Percentiles rank a stretch among this genome's conserved stretches.
phyloP scores from a whole-genome alignment of 192 early-diverging fungal genomes.

The Mortierella antarctica region DNA sequence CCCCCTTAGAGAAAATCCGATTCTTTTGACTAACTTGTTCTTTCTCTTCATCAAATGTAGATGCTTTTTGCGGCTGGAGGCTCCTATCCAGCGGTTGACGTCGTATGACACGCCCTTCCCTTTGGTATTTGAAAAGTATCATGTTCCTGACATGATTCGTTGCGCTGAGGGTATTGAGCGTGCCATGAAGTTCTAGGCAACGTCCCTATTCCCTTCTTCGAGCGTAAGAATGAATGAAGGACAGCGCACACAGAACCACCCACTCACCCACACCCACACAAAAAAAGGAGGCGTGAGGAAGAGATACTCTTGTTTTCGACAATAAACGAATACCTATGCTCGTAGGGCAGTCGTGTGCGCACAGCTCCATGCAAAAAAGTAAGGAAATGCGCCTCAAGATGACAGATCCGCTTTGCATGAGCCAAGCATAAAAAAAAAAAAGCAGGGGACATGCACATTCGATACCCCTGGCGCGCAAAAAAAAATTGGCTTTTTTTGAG shows the following conservation, averaged over 20 bases:
- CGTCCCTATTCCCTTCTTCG: background rate
- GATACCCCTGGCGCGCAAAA: no score
- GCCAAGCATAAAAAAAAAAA: background rate
- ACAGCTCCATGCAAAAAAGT: slow-evolving; percentile 56
- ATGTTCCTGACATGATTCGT: slow-evolving; percentile 87
- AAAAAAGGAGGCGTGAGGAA: no score
- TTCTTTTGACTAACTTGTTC: background rate
- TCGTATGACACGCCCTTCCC: slow-evolving; percentile 84
- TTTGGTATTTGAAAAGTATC: slow-evolving; percentile 92
- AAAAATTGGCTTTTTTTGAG: no score
- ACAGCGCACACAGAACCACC: slow-evolving; percentile 51
- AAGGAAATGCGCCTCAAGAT: no score
- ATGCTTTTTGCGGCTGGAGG: slow-evolving; percentile 92
- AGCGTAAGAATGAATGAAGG: background rate
- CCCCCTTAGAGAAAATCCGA: no score
- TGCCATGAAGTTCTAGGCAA: slow-evolving; percentile 73
- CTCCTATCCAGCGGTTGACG: slow-evolving; percentile 84
- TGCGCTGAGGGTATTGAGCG: slow-evolving; percentile 91
- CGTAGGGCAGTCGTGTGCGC: slow-evolving; percentile 62
- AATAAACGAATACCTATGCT: slow-evolving; percentile 59
- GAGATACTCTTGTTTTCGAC: background rate
- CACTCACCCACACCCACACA: slow-evolving; percentile 43
- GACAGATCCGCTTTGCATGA: background rate
- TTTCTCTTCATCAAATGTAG: slow-evolving; percentile 16
- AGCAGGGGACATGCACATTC: no score